A percentile compares a stretch with the other conserved stretches of the same genome.
Conservation (phyloP, 2,329 filamentous ascomycete species). For the Cercospora beticola region DNA sequence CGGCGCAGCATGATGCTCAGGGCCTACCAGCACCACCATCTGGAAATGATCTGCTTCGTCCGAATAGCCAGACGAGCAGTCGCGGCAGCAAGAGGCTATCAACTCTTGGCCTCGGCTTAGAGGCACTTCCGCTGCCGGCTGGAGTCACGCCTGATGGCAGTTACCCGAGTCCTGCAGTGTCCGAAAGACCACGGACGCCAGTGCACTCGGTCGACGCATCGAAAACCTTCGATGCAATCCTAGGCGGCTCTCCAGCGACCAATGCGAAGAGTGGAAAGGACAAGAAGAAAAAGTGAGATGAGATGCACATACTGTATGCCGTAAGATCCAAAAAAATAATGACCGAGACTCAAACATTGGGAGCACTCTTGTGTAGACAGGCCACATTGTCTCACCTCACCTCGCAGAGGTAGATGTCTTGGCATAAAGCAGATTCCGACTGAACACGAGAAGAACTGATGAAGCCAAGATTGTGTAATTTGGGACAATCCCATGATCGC, state of each 20-base stretch:
- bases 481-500: not conserved
- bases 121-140: slow-evolving; percentile 48
- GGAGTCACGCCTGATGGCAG: slow-evolving; percentile 42
- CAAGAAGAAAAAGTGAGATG: slow-evolving; percentile 33
- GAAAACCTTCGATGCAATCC: slow-evolving; percentile 52
- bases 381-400: not conserved
- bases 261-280: slow-evolving; percentile 35
- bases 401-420: not conserved
- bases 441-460: not conserved
- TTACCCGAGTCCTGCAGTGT: slow-evolving; percentile 16
- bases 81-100: slow-evolving; percentile 42
- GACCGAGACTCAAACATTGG: not conserved
- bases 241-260: slow-evolving; percentile 33
- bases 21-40: slow-evolving; percentile 26
- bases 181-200: slow-evolving; percentile 33
- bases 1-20: slow-evolving; percentile 15
- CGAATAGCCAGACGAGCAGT: slow-evolving; percentile 23
- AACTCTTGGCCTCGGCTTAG: slow-evolving; percentile 48
- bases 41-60: slow-evolving; percentile 20
- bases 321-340: not conserved
- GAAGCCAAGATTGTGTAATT: not conserved
- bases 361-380: not conserved
- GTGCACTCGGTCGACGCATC: slow-evolving; percentile 38
- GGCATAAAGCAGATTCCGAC: not conserved
- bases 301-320: not conserved